Evolutionary conservation across 768 basidiomycete species (phyloP).

Genomic region (Baorangia bicolor): DNA sequence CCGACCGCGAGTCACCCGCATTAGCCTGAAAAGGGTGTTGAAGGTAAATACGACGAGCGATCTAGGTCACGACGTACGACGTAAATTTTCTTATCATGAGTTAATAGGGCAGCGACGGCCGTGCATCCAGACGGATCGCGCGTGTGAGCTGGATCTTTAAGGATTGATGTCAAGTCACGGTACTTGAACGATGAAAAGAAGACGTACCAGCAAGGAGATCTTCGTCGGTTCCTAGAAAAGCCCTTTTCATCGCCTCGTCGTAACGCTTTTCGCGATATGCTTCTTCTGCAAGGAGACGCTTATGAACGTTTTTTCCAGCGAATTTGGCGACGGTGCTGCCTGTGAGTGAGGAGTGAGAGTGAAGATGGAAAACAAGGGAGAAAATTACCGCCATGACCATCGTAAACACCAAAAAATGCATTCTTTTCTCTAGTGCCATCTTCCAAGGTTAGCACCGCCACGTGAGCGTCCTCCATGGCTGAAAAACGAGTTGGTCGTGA

Average conservation of each 20-base stretch:
- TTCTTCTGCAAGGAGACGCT: constrained; percentile 70
- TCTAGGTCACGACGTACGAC: constrained; percentile 52
- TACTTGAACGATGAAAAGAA: background rate
- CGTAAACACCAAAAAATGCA: constrained; percentile 95
- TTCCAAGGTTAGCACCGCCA: constrained; percentile 69
- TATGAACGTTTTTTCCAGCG: constrained; percentile 82
- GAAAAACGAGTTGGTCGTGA: constrained; percentile 5
- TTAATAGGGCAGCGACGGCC: constrained; percentile 85
- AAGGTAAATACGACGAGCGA: constrained; percentile 1
- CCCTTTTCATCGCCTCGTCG: constrained; percentile 74
- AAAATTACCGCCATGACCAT: constrained; percentile 90
- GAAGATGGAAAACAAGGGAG: background rate
- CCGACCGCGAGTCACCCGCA: constrained; percentile 93
- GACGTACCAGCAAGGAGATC: constrained; percentile 80
- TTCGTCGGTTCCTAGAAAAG: constrained; percentile 93
- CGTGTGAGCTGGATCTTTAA: constrained; percentile 76
- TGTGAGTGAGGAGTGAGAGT: constrained; percentile 30
- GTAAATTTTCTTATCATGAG: constrained; percentile 72
- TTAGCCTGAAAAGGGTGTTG: constrained; percentile 68
- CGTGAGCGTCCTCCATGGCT: constrained; percentile 99
- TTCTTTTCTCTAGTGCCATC: constrained; percentile 47
- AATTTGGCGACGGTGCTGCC: constrained; percentile 84
- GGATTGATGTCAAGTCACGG: constrained; percentile 2
- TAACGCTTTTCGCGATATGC: constrained; percentile 70
- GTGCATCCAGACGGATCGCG: constrained; percentile 97